Conservation (phyloP, 1,284 basidiomycete species). For the Pascua guehoae region DNA sequence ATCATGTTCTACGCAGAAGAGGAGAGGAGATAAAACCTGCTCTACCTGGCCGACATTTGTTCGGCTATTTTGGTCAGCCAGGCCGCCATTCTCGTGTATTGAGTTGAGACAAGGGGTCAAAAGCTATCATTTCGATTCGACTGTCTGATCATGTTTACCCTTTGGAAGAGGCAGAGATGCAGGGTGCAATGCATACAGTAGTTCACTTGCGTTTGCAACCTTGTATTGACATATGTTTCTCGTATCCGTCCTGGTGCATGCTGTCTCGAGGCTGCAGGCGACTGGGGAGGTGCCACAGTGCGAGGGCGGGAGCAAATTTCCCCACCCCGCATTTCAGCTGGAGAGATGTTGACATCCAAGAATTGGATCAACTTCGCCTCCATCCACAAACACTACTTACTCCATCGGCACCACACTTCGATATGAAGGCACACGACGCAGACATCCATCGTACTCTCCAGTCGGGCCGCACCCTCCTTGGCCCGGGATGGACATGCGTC, state of each 20-base stretch:
- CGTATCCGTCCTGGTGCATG: too few species aligned
- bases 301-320: not conserved
- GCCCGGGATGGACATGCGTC: slow-evolving; percentile 39
- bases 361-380: not conserved
- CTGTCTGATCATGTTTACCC: too few species aligned
- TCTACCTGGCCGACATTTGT: too few species aligned
- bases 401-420: not conserved
- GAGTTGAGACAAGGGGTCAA: too few species aligned
- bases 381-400: not conserved
- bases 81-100: too few species aligned
- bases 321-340: not conserved
- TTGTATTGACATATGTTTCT: too few species aligned
- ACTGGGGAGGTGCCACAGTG: not conserved
- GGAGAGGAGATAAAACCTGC: too few species aligned
- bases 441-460: slow-evolving; percentile 9
- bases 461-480: slow-evolving; percentile 25
- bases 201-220: not conserved
- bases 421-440: slow-evolving; percentile 8
- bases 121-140: too few species aligned
- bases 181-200: not conserved
- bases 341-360: not conserved
- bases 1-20: too few species aligned
- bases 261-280: too few species aligned
- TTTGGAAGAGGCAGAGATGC: too few species aligned
- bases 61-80: too few species aligned